Evolutionary conservation across 139 green algal species (phyloP), one percentile per base, ranked within the genome.

Genomic region (Chlamydomonas schloesseri): DNA sequence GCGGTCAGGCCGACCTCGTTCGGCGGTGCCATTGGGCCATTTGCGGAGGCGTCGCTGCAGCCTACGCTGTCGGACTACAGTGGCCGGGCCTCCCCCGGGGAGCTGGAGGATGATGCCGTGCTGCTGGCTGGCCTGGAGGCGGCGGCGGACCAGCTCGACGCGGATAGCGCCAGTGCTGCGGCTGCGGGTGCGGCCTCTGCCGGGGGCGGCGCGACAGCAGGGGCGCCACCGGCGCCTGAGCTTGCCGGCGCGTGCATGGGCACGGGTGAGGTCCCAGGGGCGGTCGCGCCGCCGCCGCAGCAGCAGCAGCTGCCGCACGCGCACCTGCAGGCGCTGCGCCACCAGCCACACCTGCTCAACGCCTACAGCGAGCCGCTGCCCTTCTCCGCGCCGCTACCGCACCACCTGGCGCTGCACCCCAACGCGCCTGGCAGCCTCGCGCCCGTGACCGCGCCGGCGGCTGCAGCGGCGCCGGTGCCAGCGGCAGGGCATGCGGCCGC

Each of bases 291-390:
- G 42, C 20, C 60, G 2, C 24, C 60, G 60, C 23, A n/a, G 60
- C 20, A 2, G 23, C 23, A 17, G 1, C 60, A 67, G 60, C 60
- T 15, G 60, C 60, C 60, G 6, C 18, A 21, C 55, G 55, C 55
- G 20, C 18, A 24, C 60, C 18, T 15, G 60, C 42, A 50, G 8
- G 26, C 71, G 11, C n/a, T 47, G 29, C 31, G 47, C 47, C 73
- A 46, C 2, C 47, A 18, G 42, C 42, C 42, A 5, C 46, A 46
- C 50, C 62, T 84, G 26, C 36, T 74, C 3, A 73, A 36, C 29
- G 64, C 77, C 42, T 84, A 84, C 77, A 84, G 62, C 34, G 60
- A 73, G 46, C 77, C 77, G 42, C 62, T 74, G 42, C 62, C 77
- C 5, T 84, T 74, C 77, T 50, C 28, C 64, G 76, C 76, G 20